Percentiles rank a stretch among this genome's conserved stretches.
Evolutionary conservation across 371 early-diverging fungal genomes (phyloP).

Genomic region (Nematocida sp.): DNA sequence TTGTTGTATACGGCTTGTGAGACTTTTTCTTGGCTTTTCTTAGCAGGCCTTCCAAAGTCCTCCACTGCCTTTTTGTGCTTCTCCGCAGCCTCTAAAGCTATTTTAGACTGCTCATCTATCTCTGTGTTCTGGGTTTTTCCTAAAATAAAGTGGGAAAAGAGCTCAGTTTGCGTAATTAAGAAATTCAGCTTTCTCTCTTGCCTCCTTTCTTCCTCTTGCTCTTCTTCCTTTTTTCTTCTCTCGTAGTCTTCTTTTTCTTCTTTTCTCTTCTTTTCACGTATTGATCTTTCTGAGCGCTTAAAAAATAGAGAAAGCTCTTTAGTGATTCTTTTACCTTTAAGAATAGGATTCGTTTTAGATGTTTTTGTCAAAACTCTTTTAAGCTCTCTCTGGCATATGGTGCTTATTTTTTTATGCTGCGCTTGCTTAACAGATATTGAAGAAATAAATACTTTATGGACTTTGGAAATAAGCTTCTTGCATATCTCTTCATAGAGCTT

Average conservation of each 20-base stretch:
- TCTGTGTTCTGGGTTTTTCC: slow-evolving; percentile 44
- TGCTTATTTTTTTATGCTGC: slow-evolving; percentile 62
- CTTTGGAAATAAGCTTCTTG: slow-evolving; percentile 38
- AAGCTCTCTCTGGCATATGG: slow-evolving; percentile 62
- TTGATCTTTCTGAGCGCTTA: slow-evolving; percentile 66
- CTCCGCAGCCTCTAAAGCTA: slow-evolving; percentile 52
- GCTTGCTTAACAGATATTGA: slow-evolving; percentile 19
- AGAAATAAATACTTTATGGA: slow-evolving; percentile 16
- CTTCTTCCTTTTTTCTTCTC: slow-evolving; percentile 75
- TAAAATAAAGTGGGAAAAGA: slow-evolving; percentile 86
- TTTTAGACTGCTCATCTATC: slow-evolving; percentile 18
- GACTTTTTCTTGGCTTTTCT: slow-evolving; percentile 11
- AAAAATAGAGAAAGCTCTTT: slow-evolving; percentile 60
- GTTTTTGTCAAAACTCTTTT: slow-evolving; percentile 63
- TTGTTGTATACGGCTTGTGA: slow-evolving; percentile 64
- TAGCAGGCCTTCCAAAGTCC: slow-evolving; percentile 68
- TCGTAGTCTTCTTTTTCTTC: slow-evolving; percentile 82
- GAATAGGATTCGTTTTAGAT: slow-evolving; percentile 61
- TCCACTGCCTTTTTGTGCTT: slow-evolving; percentile 68
- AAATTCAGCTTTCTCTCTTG: slow-evolving; percentile 89
- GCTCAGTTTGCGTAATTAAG: slow-evolving; percentile 86
- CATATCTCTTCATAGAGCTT: slow-evolving; percentile 46
- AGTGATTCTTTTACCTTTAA: slow-evolving; percentile 62
- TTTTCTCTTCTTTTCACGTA: slow-evolving; percentile 77
- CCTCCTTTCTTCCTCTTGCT: slow-evolving; percentile 76